Evolutionary conservation across 371 early-diverging fungal genomes (phyloP), one percentile per base, ranked within the genome.

Genomic region (Mortierella sp.): DNA sequence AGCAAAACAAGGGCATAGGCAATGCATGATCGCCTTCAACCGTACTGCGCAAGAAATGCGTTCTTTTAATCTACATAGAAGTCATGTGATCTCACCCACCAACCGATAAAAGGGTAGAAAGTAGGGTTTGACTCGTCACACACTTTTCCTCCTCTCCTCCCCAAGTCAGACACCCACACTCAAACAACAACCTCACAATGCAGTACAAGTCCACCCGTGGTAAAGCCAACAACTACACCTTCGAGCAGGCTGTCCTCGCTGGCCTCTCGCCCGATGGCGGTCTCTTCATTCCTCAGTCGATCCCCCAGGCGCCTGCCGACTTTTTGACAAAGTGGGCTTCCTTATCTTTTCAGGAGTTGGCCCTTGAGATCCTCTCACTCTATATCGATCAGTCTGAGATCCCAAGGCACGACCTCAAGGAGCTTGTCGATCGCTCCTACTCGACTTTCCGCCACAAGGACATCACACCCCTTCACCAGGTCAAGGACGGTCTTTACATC

Each of bases 191-290:
- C 54, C 44, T 50, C 65, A 74, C 58, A 79, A 96, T 96, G 96
- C 87, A 92, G 81, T 98, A 98, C 88, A 92, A 96, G 83, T 97
- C 97, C 38, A 98, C 98, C 50, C 93, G 98, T 82, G 96, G 96
- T 74, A 90, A 94, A 81, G 93, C 91, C 68, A 89, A 89, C 45
- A 92, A 93, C 79, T 92, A 93, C 77, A 89, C 95, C 52, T 98
- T 99, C 81, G 98, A 98, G 89, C 94, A 96, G 79, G 97, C 97
- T 44, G 97, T 99, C 44, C 93, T 98, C 83, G 92, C 94, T 50
- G 99, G 99, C 52, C 94, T 98, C 44, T 95, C 97, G 0, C 93
- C 96, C 58, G 99, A 98, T 89, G 99, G 99, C 70, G 99, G 99
- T 65, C 94, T 99, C 60, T 98, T 95, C 90, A 96, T 98, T 78